phyloP scores from a whole-genome alignment of 257 asterid species.

The Vinca minor region DNA sequence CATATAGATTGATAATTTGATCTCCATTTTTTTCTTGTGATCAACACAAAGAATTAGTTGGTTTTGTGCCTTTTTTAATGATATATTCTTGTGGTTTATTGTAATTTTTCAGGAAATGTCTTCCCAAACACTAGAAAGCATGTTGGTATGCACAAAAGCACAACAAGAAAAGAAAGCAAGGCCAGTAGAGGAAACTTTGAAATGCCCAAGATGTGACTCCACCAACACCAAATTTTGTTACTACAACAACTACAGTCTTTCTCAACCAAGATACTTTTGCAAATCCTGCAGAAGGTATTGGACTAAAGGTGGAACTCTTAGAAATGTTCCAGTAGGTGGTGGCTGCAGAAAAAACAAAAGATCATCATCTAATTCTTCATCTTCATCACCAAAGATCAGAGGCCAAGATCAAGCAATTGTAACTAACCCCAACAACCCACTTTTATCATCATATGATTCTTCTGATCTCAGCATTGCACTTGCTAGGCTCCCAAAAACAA shows the following conservation, averaged over 20 bases:
- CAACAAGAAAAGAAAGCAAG: constrained; percentile 65
- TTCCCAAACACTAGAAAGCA: constrained; percentile 73
- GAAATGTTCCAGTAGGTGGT: constrained; percentile 94
- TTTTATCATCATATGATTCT: constrained; percentile 29
- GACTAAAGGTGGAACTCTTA: constrained; percentile 90
- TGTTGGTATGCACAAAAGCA: constrained; percentile 53
- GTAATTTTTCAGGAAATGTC: constrained; percentile 68
- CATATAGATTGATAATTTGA: too few species aligned
- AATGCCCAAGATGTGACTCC: constrained; percentile 93
- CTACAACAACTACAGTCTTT: constrained; percentile 90
- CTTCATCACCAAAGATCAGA: constrained; percentile 46
- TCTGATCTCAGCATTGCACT: constrained; percentile 54
- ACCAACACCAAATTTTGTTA: constrained; percentile 88
- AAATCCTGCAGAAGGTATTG: constrained; percentile 91
- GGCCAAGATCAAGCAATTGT: constrained; percentile 42
- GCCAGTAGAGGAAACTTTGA: constrained; percentile 56
- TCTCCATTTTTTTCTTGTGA: too few species aligned
- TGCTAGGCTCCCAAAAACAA: constrained; percentile 65
- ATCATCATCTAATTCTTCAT: too few species aligned
- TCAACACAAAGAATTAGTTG: too few species aligned
- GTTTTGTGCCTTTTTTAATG: too few species aligned
- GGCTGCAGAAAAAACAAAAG: constrained; percentile 78
- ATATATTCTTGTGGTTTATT: not conserved
- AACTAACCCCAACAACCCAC: constrained; percentile 19
- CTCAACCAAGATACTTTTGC: constrained; percentile 94